Percentiles rank a stretch among this genome's conserved stretches.
These are phyloP conservation scores for Penicillium cinerascens DNA, from an alignment of 495 filamentous ascomycete genomes.

Conservation along the genomic window DNA sequence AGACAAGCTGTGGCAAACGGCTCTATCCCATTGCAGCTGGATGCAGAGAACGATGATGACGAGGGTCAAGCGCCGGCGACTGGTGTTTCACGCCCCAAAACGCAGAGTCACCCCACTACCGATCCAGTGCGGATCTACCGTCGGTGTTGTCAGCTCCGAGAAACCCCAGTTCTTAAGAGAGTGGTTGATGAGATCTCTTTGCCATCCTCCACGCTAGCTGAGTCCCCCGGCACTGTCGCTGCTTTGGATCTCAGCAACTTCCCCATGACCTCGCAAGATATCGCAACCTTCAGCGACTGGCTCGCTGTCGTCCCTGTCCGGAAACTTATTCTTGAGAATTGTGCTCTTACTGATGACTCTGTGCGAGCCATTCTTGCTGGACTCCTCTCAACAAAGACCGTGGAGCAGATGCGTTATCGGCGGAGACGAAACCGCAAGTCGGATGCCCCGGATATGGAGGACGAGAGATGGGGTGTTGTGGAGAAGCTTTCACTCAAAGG, in stretches of 20 bases:
- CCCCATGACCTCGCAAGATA: conserved; percentile 74
- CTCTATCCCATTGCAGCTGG: conserved; percentile 71
- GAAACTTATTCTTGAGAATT: conserved; percentile 80
- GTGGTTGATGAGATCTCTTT: conserved; percentile 83
- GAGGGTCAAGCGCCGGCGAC: conserved; percentile 29
- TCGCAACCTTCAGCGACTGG: conserved; percentile 86
- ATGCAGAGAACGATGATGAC: conserved; percentile 54
- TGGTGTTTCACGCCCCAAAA: conserved; percentile 37
- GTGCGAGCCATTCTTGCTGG: conserved; percentile 82
- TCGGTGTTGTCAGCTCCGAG: conserved; percentile 88
- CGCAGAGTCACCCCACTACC: conserved; percentile 73
- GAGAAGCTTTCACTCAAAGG: conserved; percentile 89
- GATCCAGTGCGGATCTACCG: conserved; percentile 92
- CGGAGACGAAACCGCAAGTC: conserved; percentile 33
- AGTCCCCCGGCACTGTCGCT: conserved; percentile 67
- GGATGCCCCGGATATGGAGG: conserved; percentile 17
- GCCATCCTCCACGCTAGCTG: conserved; percentile 54
- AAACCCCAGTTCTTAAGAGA: conserved; percentile 83
- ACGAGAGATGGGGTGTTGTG: conserved; percentile 63
- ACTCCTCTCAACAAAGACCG: conserved; percentile 73
- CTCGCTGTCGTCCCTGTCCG: conserved; percentile 88
- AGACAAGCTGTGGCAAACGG: conserved; percentile 79
- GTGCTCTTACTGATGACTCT: conserved; percentile 79
- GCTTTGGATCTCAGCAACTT: conserved; percentile 82
- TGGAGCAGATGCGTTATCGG: conserved; percentile 49